phyloP scores from a whole-genome alignment of 2,329 filamentous ascomycete species.

The Teratosphaeria gauchensis region DNA sequence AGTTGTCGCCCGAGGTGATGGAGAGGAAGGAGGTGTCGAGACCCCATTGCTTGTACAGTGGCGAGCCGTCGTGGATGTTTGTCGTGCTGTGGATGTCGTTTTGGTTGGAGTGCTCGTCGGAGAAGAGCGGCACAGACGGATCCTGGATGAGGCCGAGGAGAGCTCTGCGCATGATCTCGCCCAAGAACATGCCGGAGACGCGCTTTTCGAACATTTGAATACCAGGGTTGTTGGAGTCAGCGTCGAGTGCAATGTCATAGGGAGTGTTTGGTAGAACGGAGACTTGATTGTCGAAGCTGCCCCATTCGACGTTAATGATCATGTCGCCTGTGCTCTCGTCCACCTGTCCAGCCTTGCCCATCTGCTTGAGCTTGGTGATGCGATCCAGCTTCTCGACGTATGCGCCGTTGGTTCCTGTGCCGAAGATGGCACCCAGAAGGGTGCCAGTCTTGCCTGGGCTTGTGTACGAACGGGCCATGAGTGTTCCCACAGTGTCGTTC shows the following conservation, averaged over 20 bases:
- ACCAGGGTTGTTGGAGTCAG: slow-evolving; percentile 76
- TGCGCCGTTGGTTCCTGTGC: slow-evolving; percentile 92
- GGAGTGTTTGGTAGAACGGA: slow-evolving; percentile 76
- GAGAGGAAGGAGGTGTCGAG: slow-evolving; percentile 87
- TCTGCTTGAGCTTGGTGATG: slow-evolving; percentile 61
- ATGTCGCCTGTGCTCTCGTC: slow-evolving; percentile 80
- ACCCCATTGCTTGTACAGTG: slow-evolving; percentile 72
- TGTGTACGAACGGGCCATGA: slow-evolving; percentile 96
- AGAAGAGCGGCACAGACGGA: slow-evolving; percentile 60
- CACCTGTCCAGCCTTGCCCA: slow-evolving; percentile 46
- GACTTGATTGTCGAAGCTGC: slow-evolving; percentile 91
- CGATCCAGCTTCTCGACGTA: slow-evolving; percentile 88
- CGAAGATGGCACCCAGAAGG: slow-evolving; percentile 91
- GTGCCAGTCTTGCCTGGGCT: slow-evolving; percentile 79
- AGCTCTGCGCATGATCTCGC: slow-evolving; percentile 77
- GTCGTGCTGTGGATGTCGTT: slow-evolving; percentile 63
- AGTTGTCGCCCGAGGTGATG: slow-evolving; percentile 71
- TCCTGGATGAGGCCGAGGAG: slow-evolving; percentile 64
- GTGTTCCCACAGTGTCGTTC: slow-evolving; percentile 93
- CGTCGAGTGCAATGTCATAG: slow-evolving; percentile 73
- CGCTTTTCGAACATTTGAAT: slow-evolving; percentile 99
- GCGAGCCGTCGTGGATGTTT: slow-evolving; percentile 53
- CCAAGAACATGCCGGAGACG: slow-evolving; percentile 95
- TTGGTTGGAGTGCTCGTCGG: slow-evolving; percentile 60
- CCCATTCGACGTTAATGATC: slow-evolving; percentile 98